Evolutionary conservation across 768 basidiomycete species (phyloP), one percentile per base, ranked within the genome.

Genomic region (Phaffia australis): DNA sequence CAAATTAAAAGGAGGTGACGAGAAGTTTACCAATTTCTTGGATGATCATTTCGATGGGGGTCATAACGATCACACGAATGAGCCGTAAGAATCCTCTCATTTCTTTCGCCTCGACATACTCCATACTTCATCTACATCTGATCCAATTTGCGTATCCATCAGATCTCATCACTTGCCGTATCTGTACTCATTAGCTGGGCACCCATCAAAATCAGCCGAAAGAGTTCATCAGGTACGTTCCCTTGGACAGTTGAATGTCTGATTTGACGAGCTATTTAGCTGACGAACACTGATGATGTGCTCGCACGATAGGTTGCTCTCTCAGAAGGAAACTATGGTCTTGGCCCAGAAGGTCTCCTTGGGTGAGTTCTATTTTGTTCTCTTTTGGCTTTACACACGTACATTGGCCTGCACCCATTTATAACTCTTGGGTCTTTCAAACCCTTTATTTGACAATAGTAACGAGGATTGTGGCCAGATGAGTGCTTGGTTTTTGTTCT

Each of bases 391-490:
- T 48, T 2, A 30, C 23, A 23, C 29, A 48, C 55, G 42, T 46
- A 29, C 35, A 25, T 23, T 61, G 25, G 61, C 11, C 2, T 56
- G 69, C 29, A 27, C 46, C 30, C 72, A 18, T 66, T 25, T 47
- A 35, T 42, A 23, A 11, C 15, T 25, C 25, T 30, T 54, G 60
- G n/a, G n/a, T n/a, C 27, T 62, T 55, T 60, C 7, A 9, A 63
- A 14, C 63, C 21, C 16, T 21, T 1, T 29, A 27, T 42, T 11
- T 4, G 35, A 42, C 4, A 68, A 88, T 85, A 51, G 64, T 11
- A 91, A 90, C 71, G 88, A 91, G 74, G 88, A 91, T 72, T 89
- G 88, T 70, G 88, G 88, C 0, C 88, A 91, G 74, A 90, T 90
- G 88, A 87, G 86, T 71, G 86, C 88, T 0, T 90, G 88, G 88